Evolutionary conservation across 2,329 filamentous ascomycete genomes (phyloP).

Genomic region (Fonsecaea erecta): DNA sequence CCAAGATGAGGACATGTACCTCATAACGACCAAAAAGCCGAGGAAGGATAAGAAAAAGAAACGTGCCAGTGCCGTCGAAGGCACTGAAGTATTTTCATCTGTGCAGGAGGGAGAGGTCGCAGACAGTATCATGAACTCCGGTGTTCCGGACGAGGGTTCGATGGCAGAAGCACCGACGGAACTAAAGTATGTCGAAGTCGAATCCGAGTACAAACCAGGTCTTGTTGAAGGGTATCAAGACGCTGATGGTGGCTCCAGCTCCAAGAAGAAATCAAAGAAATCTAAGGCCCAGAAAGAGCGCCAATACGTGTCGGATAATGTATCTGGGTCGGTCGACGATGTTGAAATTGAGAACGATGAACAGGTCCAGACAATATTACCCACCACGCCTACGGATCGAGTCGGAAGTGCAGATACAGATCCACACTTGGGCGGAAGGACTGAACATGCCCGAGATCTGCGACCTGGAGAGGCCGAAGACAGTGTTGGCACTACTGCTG

Average conservation of each 20-base stretch:
- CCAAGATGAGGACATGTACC: conserved; percentile 21
- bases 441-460: background rate
- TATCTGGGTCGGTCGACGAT: background rate
- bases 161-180: background rate
- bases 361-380: background rate
- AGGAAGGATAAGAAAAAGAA: conserved; percentile 37
- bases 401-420: background rate
- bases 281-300: conserved; percentile 37
- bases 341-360: background rate
- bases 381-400: background rate
- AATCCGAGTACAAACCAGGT: background rate
- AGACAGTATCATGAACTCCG: background rate
- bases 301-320: conserved; percentile 5
- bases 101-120: background rate
- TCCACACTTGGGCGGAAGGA: background rate
- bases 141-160: background rate
- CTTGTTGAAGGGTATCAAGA: conserved; percentile 6
- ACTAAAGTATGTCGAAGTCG: background rate
- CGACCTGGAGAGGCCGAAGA: background rate
- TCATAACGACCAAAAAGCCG: conserved; percentile 12
- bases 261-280: conserved; percentile 36
- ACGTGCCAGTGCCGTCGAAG: conserved; percentile 21
- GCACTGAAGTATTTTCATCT: conserved; percentile 6
- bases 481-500: background rate
- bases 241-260: conserved; percentile 2